Evolutionary conservation across 2,329 filamentous ascomycete genomes (phyloP).

Genomic region (Ophiostoma australiae): DNA sequence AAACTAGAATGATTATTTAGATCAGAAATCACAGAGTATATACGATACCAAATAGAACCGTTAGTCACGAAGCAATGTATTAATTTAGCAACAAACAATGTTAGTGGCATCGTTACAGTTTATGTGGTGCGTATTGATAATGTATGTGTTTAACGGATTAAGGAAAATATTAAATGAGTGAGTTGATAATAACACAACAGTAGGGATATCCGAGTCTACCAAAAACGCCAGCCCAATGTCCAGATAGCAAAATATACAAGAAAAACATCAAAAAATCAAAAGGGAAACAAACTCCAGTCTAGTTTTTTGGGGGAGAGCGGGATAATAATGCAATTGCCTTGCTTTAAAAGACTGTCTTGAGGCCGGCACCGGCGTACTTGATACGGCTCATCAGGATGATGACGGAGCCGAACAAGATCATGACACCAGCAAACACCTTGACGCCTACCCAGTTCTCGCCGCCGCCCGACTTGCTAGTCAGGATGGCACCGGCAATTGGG

Average conservation of each 20-base stretch:
- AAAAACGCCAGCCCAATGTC: not conserved
- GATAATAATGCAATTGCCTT: too few relatives aligned
- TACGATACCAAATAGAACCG: not conserved
- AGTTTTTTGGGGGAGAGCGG: too few relatives aligned
- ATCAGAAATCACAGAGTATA: not conserved
- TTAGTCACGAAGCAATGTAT: not conserved
- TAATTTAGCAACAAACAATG: not conserved
- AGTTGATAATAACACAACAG: not conserved
- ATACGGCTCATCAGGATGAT: slow-evolving; percentile 31
- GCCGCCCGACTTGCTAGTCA: slow-evolving; percentile 19
- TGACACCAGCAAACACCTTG: slow-evolving; percentile 38
- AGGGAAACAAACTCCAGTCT: too few relatives aligned
- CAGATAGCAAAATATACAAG: not conserved
- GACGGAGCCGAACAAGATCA: slow-evolving; percentile 33
- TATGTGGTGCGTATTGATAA: not conserved
- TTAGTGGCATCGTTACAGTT: not conserved
- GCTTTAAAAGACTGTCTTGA: slow-evolving; percentile 30
- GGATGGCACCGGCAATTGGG: slow-evolving; percentile 45
- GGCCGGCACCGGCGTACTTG: slow-evolving; percentile 30
- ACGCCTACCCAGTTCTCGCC: slow-evolving; percentile 34
- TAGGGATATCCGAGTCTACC: not conserved
- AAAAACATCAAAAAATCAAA: not conserved
- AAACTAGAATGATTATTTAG: not conserved
- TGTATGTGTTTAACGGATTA: not conserved
- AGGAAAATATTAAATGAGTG: not conserved